phyloP scores from a whole-genome alignment of 331 rosid species.

The Quercus phellos region DNA sequence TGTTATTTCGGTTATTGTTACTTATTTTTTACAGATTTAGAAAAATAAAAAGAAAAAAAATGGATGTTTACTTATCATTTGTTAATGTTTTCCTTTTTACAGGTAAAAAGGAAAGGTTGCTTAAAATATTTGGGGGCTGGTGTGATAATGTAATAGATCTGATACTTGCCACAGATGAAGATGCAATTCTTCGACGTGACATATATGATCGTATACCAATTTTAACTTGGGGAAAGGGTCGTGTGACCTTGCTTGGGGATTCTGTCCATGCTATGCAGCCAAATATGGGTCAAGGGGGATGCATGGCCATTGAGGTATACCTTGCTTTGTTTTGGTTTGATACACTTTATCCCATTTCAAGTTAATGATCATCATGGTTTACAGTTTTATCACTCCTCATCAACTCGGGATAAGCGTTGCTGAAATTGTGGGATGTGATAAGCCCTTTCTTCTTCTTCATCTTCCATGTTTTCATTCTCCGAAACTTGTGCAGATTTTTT shows the following conservation, averaged over 20 bases:
- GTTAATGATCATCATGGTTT: not conserved
- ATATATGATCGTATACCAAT: slow-evolving; percentile 78
- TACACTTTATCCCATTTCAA: not conserved
- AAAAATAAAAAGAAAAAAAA: not conserved
- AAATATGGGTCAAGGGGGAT: slow-evolving; percentile 98
- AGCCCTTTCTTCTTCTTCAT: not conserved
- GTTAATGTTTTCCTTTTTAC: slow-evolving; percentile 2
- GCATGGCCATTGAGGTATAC: slow-evolving; percentile 98
- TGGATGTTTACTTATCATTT: not conserved
- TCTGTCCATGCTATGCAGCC: slow-evolving; percentile 99
- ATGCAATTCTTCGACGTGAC: slow-evolving; percentile 86
- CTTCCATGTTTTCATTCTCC: not conserved
- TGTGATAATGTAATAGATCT: slow-evolving; percentile 86
- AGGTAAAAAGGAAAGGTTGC: slow-evolving; percentile 80
- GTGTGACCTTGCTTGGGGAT: slow-evolving; percentile 90
- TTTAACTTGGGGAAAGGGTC: slow-evolving; percentile 87
- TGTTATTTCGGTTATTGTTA: not conserved
- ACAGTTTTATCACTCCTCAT: not conserved
- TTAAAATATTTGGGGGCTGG: slow-evolving; percentile 78
- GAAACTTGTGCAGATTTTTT: not conserved
- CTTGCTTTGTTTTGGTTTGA: not conserved
- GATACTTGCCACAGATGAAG: slow-evolving; percentile 76
- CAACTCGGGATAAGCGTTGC: not conserved
- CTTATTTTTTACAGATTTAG: not conserved
- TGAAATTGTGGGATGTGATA: slow-evolving; percentile 15